Evolutionary conservation across 163 green algal species (phyloP).

Genomic region (Scenedesmus sp.): DNA sequence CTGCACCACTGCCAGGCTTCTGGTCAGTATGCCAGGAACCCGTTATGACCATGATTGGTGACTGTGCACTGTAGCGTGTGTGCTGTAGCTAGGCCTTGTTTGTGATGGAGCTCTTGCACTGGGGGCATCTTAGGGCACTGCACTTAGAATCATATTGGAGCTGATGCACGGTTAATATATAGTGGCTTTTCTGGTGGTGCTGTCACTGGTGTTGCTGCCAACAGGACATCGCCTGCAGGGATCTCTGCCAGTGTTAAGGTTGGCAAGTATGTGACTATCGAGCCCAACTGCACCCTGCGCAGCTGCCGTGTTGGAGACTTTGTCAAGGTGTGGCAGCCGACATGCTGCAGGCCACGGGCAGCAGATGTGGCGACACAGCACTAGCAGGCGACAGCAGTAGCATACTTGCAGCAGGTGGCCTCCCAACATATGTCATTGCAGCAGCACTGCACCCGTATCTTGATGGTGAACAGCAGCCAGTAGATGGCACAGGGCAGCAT

Average conservation of each 20-base stretch:
- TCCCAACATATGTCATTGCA: background rate
- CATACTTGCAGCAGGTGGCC: background rate
- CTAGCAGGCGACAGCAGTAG: background rate
- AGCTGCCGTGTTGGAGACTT: constrained; percentile 87
- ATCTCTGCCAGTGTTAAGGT: constrained; percentile 91
- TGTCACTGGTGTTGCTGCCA: background rate
- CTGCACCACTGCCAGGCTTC: no score
- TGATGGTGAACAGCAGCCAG: background rate
- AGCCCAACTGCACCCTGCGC: constrained; percentile 87
- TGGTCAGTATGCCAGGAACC: no score
- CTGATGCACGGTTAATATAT: background rate
- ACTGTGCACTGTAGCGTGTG: no score
- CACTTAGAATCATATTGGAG: background rate
- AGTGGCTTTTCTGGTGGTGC: background rate
- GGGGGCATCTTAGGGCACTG: background rate
- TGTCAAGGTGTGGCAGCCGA: constrained; percentile 40
- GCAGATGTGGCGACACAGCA: background rate
- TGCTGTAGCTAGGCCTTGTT: no score
- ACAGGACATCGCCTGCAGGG: constrained; percentile 90
- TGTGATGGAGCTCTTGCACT: no score
- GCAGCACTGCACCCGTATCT: background rate
- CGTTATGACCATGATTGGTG: no score
- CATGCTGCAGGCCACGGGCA: background rate
- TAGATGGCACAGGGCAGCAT: background rate
- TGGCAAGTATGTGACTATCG: constrained; percentile 93